Base-by-base conservation (phyloP, 768 basidiomycete species). In the Ramaria sp. region DNA sequence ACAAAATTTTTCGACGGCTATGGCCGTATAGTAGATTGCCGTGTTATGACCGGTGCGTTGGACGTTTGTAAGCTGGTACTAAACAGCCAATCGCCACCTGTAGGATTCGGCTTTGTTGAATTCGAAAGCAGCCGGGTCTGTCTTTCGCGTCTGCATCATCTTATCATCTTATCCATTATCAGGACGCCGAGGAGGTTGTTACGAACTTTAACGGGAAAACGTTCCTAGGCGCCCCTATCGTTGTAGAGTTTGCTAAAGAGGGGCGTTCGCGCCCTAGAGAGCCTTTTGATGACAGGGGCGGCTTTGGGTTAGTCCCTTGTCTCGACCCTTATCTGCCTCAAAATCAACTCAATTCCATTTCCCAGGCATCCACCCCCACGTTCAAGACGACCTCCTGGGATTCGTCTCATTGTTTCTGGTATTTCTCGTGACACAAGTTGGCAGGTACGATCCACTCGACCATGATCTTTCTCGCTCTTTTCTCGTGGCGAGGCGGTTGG, bases 101-200 rank as follows among this genome's bases (percentile, higher is more conserved):
- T 59, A 91, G 91, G 91, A 11, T 99, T 96, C 65, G 96, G 93
- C 56, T 99, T 99, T 68, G 83, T 97, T 63, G 95, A 98, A 70
- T 98, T 96, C 66, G 95, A 95, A 69, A 88, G 76, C 64, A 69
- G 86, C 19, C 84, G 87, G 73, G 92, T 82, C 67, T 53, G 70
- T 59, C 4, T 5, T 52, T 42, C 24, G 51, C 27, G 31, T 33
- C 2, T 34, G n/a, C 46, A 15, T 6, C 42, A 22, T 15, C 55
- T 19, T 48, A 37, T 27, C 10, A 27, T 31, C 45, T 51, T 17
- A n/a, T 53, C 17, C 9, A 7, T 27, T 46, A 38, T 52, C 61
- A 94, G 88, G 96, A 99, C 62, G 95, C 95, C 7, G 94, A 98
- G 66, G 92, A 97, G 67, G 94, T 91, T 39, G 80, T 95, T 19